Base-by-base conservation (phyloP, 352 stramenopile species). In the Pilasporangium apinafurcum region DNA sequence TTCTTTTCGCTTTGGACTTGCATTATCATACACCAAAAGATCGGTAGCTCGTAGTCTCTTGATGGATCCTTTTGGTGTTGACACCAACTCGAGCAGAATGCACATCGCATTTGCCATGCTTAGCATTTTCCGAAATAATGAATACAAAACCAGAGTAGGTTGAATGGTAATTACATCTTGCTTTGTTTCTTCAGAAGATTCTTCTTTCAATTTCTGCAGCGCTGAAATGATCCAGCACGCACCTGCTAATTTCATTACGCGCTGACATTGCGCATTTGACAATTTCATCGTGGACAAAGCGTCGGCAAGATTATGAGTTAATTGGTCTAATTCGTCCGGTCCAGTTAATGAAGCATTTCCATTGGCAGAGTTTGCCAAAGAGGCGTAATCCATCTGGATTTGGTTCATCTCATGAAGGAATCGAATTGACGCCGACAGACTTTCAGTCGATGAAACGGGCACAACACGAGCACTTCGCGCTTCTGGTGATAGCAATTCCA, bases 261-360 rank as follows among this genome's bases (percentile, higher is more conserved):
- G 60, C 27, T 80, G 68, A 10, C 60, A 53, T 61, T 87, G 66
- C 24, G 61, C 66, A 44, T 83, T 87, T 5, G 75, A 85, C 4
- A 83, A 48, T 44, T 80, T 75, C 43, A 81, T 67, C 21, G 18
- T 48, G 10, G 43, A 61, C 22, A 86, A 27, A 17, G 29, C 17
- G 18, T 51, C 20, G 21, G 42, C 42, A 8, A 65, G 33, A 1
- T 37, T 10, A 18, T 62, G 44, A 7, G 54, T 27, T 12, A 59
- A 32, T 7, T 43, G 21, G 13, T 57, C 24, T 21, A 52, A 42
- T 7, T 13, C n/a, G n/a, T n/a, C 8, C 2, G 4, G 14, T 29
- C 51, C 26, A 2, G 22, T 28, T 4, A 27, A 40, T 21, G 24
- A 13, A 14, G 12, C 26, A 10, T 50, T 18, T 47, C 22, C 18